Evolutionary conservation across 2,329 filamentous ascomycete genomes (phyloP).

Genomic region (Cladosporium oxysporum): DNA sequence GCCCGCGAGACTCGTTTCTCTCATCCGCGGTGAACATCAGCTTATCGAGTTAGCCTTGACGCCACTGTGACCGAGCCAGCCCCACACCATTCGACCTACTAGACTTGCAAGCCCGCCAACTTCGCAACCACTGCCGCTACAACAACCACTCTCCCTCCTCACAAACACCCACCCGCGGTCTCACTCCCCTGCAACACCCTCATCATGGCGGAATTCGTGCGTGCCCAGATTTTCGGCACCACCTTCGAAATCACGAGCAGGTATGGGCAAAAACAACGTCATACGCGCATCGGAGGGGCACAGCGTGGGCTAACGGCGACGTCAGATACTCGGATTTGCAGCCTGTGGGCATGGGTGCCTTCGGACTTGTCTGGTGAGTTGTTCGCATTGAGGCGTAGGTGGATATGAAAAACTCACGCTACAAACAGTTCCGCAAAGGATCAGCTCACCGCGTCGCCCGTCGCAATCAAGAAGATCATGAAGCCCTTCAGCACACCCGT

Average conservation of each 20-base stretch:
- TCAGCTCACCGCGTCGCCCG: conserved; percentile 93
- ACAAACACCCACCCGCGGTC: conserved; percentile 4
- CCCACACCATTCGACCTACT: conserved; percentile 15
- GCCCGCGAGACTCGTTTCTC: neutral
- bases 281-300: conserved; percentile 18
- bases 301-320: conserved; percentile 24
- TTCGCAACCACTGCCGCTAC: neutral
- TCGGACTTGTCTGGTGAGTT: conserved; percentile 88
- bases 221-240: conserved; percentile 98
- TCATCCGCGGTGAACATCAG: conserved; percentile 4
- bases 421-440: conserved; percentile 83
- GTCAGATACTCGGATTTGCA: conserved; percentile 93
- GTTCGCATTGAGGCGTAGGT: neutral
- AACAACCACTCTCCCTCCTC: conserved; percentile 2
- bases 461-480: conserved; percentile 99
- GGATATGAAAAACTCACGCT: neutral
- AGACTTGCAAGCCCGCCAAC: conserved; percentile 11
- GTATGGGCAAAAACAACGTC: conserved; percentile 52
- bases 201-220: conserved; percentile 98
- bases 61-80: conserved; percentile 12
- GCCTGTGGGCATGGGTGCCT: conserved; percentile 98
- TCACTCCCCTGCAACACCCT: conserved; percentile 21
- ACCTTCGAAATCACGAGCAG: conserved; percentile 99
- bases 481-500: conserved; percentile 99
- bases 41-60: conserved; percentile 16